A percentile compares a stretch with the other conserved stretches of the same genome.
Conservation (phyloP, 805 yeast species). For the Metschnikowia sp. region DNA sequence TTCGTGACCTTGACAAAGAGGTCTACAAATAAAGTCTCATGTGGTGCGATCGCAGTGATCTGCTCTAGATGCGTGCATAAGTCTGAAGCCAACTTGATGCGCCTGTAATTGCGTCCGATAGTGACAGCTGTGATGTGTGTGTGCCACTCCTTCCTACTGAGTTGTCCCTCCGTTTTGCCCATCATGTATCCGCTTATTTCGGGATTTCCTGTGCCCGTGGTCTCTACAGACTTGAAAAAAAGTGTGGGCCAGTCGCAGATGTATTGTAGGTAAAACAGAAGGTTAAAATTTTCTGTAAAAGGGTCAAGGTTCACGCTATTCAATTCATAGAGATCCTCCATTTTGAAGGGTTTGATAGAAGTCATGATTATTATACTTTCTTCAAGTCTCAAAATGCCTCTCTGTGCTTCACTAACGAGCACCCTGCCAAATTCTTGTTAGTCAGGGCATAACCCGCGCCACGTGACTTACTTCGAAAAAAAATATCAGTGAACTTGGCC, state of each 20-base stretch:
- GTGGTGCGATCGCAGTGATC: constrained; percentile 67
- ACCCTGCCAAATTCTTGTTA: too few species aligned
- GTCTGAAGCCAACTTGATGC: constrained; percentile 81
- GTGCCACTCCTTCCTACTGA: constrained; percentile 77
- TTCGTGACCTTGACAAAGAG: constrained; percentile 89
- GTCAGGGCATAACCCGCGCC: neutral
- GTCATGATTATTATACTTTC: constrained; percentile 52
- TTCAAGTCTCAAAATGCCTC: too few species aligned
- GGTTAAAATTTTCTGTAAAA: constrained; percentile 86
- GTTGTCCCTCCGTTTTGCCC: constrained; percentile 90
- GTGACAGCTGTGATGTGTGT: constrained; percentile 96
- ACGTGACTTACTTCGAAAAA: constrained; percentile 10
- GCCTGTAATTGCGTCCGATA: constrained; percentile 73
- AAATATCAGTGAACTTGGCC: neutral
- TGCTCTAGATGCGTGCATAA: constrained; percentile 72
- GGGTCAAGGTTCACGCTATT: constrained; percentile 82
- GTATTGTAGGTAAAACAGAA: constrained; percentile 81
- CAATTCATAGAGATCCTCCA: constrained; percentile 72
- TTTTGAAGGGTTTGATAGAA: constrained; percentile 81
- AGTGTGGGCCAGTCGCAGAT: constrained; percentile 84
- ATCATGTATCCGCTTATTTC: constrained; percentile 73
- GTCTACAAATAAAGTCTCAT: constrained; percentile 81
- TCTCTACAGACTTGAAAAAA: constrained; percentile 69
- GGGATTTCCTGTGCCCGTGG: constrained; percentile 9
- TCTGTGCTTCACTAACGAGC: too few species aligned